phyloP scores from a whole-genome alignment of 1,139 yeast genomes.

The Yamadazyma diospyri region DNA sequence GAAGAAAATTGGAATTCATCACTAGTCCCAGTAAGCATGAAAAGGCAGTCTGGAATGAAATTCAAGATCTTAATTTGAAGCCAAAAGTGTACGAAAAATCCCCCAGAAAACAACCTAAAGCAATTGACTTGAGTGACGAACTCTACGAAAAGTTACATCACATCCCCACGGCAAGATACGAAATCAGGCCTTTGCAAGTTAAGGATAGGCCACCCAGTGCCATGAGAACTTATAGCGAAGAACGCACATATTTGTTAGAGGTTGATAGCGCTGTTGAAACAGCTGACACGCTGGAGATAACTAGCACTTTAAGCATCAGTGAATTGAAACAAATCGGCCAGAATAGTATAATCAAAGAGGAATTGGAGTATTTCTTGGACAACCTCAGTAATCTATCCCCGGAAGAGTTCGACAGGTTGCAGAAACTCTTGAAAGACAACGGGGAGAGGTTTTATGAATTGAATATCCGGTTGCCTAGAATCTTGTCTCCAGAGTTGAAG shows the following conservation, averaged over 20 bases:
- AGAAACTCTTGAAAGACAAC: slow-evolving; percentile 1
- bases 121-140: slow-evolving; percentile 2
- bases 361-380: slow-evolving; percentile 7
- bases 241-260: slow-evolving; percentile 21
- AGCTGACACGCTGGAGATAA: slow-evolving; percentile 6
- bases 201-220: neutral
- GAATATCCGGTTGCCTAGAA: slow-evolving; percentile 1
- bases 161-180: neutral
- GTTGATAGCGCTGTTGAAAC: slow-evolving; percentile 7
- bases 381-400: slow-evolving; percentile 2
- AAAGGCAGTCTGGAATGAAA: slow-evolving; percentile 20
- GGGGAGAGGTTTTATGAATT: slow-evolving; percentile 2
- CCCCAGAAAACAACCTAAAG: neutral
- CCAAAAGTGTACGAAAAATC: slow-evolving; percentile 6
- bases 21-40: slow-evolving; percentile 10
- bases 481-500: slow-evolving; percentile 1
- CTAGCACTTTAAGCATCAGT: slow-evolving; percentile 4
- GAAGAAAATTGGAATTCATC: slow-evolving; percentile 1
- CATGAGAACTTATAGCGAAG: slow-evolving; percentile 19
- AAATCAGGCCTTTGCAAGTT: neutral
- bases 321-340: slow-evolving; percentile 7
- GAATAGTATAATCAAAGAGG: slow-evolving; percentile 6
- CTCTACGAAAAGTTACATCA: slow-evolving; percentile 3
- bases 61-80: slow-evolving; percentile 17
- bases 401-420: slow-evolving; percentile 1